Conservation (phyloP, 2,329 filamentous ascomycete species). For the Neoarthrinium moseri region DNA sequence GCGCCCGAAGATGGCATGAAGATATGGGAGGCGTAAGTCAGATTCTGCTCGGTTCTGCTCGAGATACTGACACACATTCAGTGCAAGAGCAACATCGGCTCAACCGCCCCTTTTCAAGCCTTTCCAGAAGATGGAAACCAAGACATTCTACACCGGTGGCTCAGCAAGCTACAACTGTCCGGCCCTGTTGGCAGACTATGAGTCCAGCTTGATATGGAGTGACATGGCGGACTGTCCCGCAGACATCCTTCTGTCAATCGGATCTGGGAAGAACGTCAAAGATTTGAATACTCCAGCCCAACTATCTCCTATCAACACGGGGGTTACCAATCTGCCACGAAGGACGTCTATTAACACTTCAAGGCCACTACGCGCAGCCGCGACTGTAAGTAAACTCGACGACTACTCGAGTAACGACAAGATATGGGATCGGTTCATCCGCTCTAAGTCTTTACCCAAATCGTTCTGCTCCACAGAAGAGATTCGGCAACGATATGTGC, state of each 20-base stretch:
- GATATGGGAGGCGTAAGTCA: slow-evolving; percentile 29
- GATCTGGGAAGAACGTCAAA: slow-evolving; percentile 23
- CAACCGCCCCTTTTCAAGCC: slow-evolving; percentile 26
- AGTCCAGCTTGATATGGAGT: slow-evolving; percentile 25
- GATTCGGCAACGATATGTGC: slow-evolving; percentile 22
- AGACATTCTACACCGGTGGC: slow-evolving; percentile 20
- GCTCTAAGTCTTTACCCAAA: slow-evolving; percentile 7
- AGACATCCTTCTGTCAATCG: slow-evolving; percentile 27
- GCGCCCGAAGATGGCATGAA: slow-evolving; percentile 23
- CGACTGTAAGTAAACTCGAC: slow-evolving; percentile 2
- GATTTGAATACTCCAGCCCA: slow-evolving; percentile 14
- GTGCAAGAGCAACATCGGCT: slow-evolving; percentile 26
- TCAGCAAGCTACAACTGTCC: slow-evolving; percentile 21
- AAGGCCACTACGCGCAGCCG: neutral
- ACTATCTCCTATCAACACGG: slow-evolving; percentile 17
- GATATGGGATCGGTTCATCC: slow-evolving; percentile 23
- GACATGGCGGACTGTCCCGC: slow-evolving; percentile 21
- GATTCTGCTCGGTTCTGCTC: neutral
- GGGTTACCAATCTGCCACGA: neutral
- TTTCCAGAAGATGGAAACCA: slow-evolving; percentile 24
- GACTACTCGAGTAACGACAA: slow-evolving; percentile 14
- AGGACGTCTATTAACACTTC: slow-evolving; percentile 2
- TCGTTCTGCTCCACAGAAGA: slow-evolving; percentile 11
- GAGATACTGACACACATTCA: slow-evolving; percentile 9
- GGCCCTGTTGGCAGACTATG: slow-evolving; percentile 21